Evolutionary conservation across 2,329 filamentous ascomycete genomes (phyloP).

Genomic region (Calonectria pauciramosa): DNA sequence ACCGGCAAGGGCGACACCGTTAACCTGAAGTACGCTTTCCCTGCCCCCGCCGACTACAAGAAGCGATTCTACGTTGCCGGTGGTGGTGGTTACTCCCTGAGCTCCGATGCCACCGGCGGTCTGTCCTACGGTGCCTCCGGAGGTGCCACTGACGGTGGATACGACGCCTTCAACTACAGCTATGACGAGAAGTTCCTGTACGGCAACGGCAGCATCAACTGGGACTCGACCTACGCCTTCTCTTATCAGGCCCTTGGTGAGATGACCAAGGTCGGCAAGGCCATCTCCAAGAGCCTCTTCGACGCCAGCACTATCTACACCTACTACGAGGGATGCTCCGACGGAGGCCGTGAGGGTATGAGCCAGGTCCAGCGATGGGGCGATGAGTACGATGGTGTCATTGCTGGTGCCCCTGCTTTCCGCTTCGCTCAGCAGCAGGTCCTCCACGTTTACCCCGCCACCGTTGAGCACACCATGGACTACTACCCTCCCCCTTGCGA

Average conservation of each 20-base stretch:
- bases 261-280: constrained; percentile 59
- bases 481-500: constrained; percentile 57
- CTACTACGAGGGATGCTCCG: constrained; percentile 66
- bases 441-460: constrained; percentile 53
- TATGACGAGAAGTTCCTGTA: constrained; percentile 56
- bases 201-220: constrained; percentile 67
- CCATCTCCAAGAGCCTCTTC: constrained; percentile 58
- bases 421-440: constrained; percentile 59
- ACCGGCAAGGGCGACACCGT: constrained; percentile 49
- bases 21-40: constrained; percentile 51
- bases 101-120: constrained; percentile 51
- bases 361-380: constrained; percentile 38
- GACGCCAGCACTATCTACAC: constrained; percentile 56
- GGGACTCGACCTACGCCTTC: constrained; percentile 63
- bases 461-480: constrained; percentile 54
- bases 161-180: constrained; percentile 56
- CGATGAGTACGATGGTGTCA: constrained; percentile 34
- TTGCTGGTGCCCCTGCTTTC: constrained; percentile 34
- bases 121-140: constrained; percentile 56
- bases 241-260: constrained; percentile 66
- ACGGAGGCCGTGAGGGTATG: constrained; percentile 62
- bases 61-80: constrained; percentile 61
- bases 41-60: constrained; percentile 53
- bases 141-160: constrained; percentile 59
- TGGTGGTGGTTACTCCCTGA: constrained; percentile 56